phyloP scores from a whole-genome alignment of 768 basidiomycete genomes.

The Pisolithus sp. region DNA sequence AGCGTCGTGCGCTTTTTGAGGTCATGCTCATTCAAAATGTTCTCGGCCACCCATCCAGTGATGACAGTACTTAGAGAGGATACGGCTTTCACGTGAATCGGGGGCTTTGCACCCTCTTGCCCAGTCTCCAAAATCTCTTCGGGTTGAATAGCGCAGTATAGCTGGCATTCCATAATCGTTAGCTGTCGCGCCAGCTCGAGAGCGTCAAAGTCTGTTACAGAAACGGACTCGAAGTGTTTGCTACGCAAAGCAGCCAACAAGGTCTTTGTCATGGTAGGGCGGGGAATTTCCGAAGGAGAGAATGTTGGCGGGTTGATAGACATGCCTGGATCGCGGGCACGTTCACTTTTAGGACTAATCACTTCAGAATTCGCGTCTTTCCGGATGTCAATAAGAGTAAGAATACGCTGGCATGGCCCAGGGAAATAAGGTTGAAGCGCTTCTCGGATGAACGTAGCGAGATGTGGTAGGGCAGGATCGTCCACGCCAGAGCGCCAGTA shows the following conservation, averaged over 20 bases:
- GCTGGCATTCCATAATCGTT: slow-evolving; percentile 85
- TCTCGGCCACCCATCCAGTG: slow-evolving; percentile 95
- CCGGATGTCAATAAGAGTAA: slow-evolving; percentile 59
- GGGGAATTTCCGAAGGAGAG: slow-evolving; percentile 63
- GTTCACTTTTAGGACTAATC: slow-evolving; percentile 54
- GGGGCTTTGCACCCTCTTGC: slow-evolving; percentile 57
- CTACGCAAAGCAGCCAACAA: slow-evolving; percentile 62
- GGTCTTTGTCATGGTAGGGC: slow-evolving; percentile 80
- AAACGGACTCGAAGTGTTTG: slow-evolving; percentile 55
- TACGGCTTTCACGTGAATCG: slow-evolving; percentile 74
- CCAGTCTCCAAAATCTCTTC: slow-evolving; percentile 87
- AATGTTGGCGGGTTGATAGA: slow-evolving; percentile 56
- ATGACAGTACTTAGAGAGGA: slow-evolving; percentile 85
- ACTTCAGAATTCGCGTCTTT: slow-evolving; percentile 40
- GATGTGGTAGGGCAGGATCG: slow-evolving; percentile 48
- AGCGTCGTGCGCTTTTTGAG: slow-evolving; percentile 72
- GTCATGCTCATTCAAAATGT: slow-evolving; percentile 86
- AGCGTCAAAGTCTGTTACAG: slow-evolving; percentile 87
- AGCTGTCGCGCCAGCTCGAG: slow-evolving; percentile 90
- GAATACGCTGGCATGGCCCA: slow-evolving; percentile 63
- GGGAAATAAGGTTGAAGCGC: slow-evolving; percentile 59
- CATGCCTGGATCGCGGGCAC: slow-evolving; percentile 71
- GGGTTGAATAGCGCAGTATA: slow-evolving; percentile 81
- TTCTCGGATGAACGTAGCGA: slow-evolving; percentile 57
- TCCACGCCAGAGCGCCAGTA: slow-evolving; percentile 84